These are phyloP conservation scores for Colletotrichum musicola DNA, from an alignment of 2,329 filamentous ascomycete genomes.

Conservation along the genomic window DNA sequence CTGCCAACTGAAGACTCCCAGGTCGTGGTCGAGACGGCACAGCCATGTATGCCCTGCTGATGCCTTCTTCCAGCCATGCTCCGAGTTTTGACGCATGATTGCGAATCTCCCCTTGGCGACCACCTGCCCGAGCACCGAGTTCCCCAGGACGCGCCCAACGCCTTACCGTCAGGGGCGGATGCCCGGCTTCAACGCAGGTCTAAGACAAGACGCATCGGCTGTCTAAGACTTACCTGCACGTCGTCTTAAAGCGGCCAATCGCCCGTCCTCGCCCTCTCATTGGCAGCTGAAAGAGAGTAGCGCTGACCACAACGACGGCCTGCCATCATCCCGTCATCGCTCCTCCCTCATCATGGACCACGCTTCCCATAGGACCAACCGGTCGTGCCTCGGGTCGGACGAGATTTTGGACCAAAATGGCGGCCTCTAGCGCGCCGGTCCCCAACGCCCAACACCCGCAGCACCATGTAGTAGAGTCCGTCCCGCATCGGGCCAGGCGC, in stretches of 20 bases:
- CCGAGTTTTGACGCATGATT: neutral
- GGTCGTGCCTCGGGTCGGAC: slow-evolving; percentile 20
- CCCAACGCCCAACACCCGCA: neutral
- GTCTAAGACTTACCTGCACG: slow-evolving; percentile 25
- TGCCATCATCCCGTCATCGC: neutral
- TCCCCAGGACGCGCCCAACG: neutral
- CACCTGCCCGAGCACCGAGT: neutral
- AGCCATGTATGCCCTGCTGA: neutral
- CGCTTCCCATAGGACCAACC: neutral
- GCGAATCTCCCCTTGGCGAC: neutral
- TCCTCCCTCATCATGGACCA: neutral
- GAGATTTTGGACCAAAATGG: neutral
- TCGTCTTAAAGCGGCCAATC: slow-evolving; percentile 20
- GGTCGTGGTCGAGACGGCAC: neutral
- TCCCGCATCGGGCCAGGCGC: slow-evolving; percentile 14
- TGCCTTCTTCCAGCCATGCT: neutral
- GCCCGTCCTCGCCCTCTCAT: slow-evolving; percentile 2
- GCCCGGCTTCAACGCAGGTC: slow-evolving; percentile 27
- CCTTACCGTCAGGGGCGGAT: slow-evolving; percentile 21
- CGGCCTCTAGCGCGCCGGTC: slow-evolving; percentile 7
- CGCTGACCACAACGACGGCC: slow-evolving; percentile 16
- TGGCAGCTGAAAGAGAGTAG: slow-evolving; percentile 15
- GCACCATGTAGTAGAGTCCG: neutral
- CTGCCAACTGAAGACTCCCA: neutral
- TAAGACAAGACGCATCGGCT: slow-evolving; percentile 24